Conservation (phyloP, 2,329 filamentous ascomycete genomes). For the Microthyrium microscopicum region DNA sequence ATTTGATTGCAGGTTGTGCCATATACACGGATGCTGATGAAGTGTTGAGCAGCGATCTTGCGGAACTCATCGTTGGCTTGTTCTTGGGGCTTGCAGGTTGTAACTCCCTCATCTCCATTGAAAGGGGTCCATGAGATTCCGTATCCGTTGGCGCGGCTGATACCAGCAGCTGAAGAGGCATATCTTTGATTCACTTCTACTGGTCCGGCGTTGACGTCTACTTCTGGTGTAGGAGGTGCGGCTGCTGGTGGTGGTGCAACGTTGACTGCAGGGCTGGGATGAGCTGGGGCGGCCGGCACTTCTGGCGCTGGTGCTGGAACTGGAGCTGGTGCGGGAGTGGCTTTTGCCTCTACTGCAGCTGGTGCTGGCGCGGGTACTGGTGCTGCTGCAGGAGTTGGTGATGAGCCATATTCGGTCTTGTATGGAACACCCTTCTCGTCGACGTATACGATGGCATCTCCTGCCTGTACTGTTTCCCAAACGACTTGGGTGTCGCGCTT, state of each 20-base stretch:
- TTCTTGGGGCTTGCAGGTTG: slow-evolving; percentile 46
- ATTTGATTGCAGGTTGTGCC: slow-evolving; percentile 67
- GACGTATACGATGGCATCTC: slow-evolving; percentile 42
- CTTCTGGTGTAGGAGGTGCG: neutral
- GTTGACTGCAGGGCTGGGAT: slow-evolving; percentile 8
- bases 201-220: neutral
- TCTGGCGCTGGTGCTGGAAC: slow-evolving; percentile 5
- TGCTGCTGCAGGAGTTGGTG: slow-evolving; percentile 6
- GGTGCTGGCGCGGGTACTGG: neutral
- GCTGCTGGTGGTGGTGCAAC: slow-evolving; percentile 9
- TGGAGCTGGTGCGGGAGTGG: slow-evolving; percentile 10
- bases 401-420: slow-evolving; percentile 7
- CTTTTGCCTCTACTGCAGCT: neutral
- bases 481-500: too few relatives aligned
- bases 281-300: slow-evolving; percentile 9
- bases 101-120: slow-evolving; percentile 26
- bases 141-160: slow-evolving; percentile 15
- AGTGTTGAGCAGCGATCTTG: slow-evolving; percentile 38
- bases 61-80: slow-evolving; percentile 50
- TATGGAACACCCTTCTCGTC: slow-evolving; percentile 32
- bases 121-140: slow-evolving; percentile 45
- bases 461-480: slow-evolving; percentile 24
- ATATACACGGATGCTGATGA: slow-evolving; percentile 56
- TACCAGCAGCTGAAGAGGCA: neutral
- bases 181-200: slow-evolving; percentile 1